Percentiles rank a stretch among this genome's conserved stretches.
Conservation (phyloP, 805 yeast species). For the Metschnikowia peoriensis region DNA sequence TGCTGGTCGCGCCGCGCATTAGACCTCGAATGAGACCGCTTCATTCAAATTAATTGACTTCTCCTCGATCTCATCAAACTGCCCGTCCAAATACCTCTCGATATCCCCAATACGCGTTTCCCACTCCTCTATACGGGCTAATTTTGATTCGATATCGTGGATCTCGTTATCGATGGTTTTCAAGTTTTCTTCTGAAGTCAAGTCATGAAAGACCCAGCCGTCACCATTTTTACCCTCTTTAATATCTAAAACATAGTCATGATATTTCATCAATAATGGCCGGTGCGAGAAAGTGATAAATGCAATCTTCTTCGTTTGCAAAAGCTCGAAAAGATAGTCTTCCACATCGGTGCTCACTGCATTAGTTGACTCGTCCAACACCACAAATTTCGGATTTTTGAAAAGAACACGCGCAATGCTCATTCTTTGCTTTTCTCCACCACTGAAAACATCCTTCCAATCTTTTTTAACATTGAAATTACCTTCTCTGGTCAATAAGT, state of each 20-base stretch:
- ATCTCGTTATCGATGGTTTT: slow-evolving; percentile 75
- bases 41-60: slow-evolving; percentile 6
- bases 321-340: slow-evolving; percentile 75
- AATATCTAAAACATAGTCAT: slow-evolving; percentile 70
- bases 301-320: slow-evolving; percentile 68
- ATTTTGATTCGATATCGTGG: slow-evolving; percentile 57
- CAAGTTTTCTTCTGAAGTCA: slow-evolving; percentile 64
- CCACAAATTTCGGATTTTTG: slow-evolving; percentile 76
- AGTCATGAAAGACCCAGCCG: slow-evolving; percentile 48
- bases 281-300: slow-evolving; percentile 82
- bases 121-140: slow-evolving; percentile 58
- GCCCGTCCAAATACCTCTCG: slow-evolving; percentile 49
- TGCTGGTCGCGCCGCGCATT: neutral
- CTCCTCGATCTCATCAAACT: slow-evolving; percentile 18
- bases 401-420: slow-evolving; percentile 83
- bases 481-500: slow-evolving; percentile 67
- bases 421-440: slow-evolving; percentile 93
- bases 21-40: slow-evolving; percentile 13
- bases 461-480: slow-evolving; percentile 56
- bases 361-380: slow-evolving; percentile 91
- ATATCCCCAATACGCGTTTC: slow-evolving; percentile 59
- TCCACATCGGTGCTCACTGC: slow-evolving; percentile 90
- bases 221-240: slow-evolving; percentile 48
- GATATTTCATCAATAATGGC: slow-evolving; percentile 80
- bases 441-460: slow-evolving; percentile 91